Evolutionary conservation across 371 early-diverging fungal species (phyloP), one percentile per base, ranked within the genome.

Genomic region (Batrachochytrium dendrobatidis): DNA sequence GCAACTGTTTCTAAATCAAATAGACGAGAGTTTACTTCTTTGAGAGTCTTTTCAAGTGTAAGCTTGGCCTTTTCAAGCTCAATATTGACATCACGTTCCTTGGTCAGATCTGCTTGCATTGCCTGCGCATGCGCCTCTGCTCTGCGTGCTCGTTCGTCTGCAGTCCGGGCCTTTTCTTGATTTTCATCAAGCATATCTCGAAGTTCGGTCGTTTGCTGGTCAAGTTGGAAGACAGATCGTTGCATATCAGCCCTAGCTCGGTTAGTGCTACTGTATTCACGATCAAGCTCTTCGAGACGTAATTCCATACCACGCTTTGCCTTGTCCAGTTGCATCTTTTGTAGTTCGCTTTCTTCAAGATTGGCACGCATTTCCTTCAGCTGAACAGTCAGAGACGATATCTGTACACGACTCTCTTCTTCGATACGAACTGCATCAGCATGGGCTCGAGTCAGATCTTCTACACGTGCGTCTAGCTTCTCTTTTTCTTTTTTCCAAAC

Each of bases 41-140:
- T 87, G 50, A 86, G 68, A 53, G 84, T 81, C 67, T 86, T 89
- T 63, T 92, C 91, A n/a, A 91, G 74, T 15, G 64, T 53, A 48
- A 82, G 76, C 72, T 85, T 86, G 35, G 79, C 74, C 34, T 84
- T 75, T 52, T 85, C 79, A 17, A 81, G 63, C 7, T 85, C 83
- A 48, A 83, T 74, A 58, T 71, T 73, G 24, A 68, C 59, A 48
- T 84, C 84, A 44, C 75, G 71, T 63, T 88, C 88, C 72, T 84
- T 85, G 59, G 72, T 68, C 17, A 91, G 67, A 32, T 86, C 88
- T 32, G 72, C 60, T 33, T 81, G 78, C 8, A 74, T 65, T n/a
- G 76, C 79, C 6, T 68, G 55, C 17, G 75, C 67, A 48, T 64
- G 65, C 30, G 79, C 72, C 58, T 88, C 86, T 34, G 85, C 80